phyloP scores from a whole-genome alignment of 2,329 filamentous ascomycete species.

The Aspergillus melleus region DNA sequence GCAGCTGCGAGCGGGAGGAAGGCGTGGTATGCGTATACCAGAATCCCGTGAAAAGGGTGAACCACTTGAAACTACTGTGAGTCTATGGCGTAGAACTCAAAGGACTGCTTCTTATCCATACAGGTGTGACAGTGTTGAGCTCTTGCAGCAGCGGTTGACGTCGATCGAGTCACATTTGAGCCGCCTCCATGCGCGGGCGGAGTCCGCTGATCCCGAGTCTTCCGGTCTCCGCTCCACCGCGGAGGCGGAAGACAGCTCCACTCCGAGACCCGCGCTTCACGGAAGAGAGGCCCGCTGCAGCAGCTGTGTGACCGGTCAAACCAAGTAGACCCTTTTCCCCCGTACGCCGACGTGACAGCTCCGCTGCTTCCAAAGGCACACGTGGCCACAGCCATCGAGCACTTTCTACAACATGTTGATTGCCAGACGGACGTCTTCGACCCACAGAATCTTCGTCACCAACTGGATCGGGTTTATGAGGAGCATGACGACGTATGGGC shows the following conservation, averaged over 20 bases:
- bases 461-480: background rate
- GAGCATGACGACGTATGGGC: slow-evolving; percentile 3
- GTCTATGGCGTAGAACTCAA: background rate
- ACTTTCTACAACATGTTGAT: slow-evolving; percentile 3
- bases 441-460: background rate
- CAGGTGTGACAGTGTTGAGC: slow-evolving; percentile 10
- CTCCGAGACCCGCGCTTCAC: background rate
- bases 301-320: background rate
- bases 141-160: slow-evolving; percentile 6
- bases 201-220: background rate
- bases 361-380: slow-evolving; percentile 5
- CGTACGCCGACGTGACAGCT: slow-evolving; percentile 1
- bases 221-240: background rate
- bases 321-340: slow-evolving; percentile 1
- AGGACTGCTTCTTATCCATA: background rate
- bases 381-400: background rate
- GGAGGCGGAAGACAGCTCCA: background rate
- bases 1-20: slow-evolving; percentile 6
- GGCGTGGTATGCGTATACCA: slow-evolving; percentile 4
- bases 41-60: slow-evolving; percentile 7
- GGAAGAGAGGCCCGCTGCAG: background rate
- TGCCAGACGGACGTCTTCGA: background rate
- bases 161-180: slow-evolving; percentile 5
- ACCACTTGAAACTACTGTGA: slow-evolving; percentile 8
- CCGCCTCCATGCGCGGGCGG: background rate